Conservation (phyloP, 2,329 filamentous ascomycete species). For the Harringtonia aguacate region DNA sequence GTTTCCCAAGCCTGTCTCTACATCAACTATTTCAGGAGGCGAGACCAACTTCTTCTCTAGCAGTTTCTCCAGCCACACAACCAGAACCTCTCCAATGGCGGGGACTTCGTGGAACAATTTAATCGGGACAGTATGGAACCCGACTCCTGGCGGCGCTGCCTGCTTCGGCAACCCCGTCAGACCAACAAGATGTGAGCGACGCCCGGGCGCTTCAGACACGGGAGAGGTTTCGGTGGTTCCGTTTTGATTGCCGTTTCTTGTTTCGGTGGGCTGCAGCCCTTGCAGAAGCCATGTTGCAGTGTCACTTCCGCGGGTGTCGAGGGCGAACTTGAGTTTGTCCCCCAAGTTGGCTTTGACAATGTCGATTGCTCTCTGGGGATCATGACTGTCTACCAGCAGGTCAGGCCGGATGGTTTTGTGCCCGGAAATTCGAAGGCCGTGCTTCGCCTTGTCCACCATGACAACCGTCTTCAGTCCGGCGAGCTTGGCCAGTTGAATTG, state of each 20-base stretch:
- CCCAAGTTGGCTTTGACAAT: conserved; percentile 49
- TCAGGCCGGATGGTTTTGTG: conserved; percentile 38
- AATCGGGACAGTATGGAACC: conserved; percentile 59
- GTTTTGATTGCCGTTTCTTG: conserved; percentile 10
- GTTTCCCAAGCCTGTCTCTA: conserved; percentile 50
- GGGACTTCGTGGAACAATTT: conserved; percentile 65
- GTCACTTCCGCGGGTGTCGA: conserved; percentile 58
- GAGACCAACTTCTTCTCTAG: conserved; percentile 40
- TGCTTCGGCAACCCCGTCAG: conserved; percentile 59
- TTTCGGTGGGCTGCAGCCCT: conserved; percentile 17
- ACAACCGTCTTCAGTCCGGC: conserved; percentile 54
- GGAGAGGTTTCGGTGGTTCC: conserved; percentile 23
- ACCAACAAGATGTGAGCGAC: conserved; percentile 54
- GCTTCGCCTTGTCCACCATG: conserved; percentile 56
- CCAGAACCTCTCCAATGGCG: conserved; percentile 49
- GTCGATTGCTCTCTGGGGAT: conserved; percentile 52
- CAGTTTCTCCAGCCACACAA: conserved; percentile 57
- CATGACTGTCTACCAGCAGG: conserved; percentile 57
- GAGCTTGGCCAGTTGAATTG: conserved; percentile 57
- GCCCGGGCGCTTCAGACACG: conserved; percentile 24
- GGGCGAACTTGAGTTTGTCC: conserved; percentile 49
- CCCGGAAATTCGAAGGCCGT: conserved; percentile 48
- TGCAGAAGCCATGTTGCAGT: conserved; percentile 47
- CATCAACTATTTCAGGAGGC: conserved; percentile 53
- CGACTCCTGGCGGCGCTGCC: conserved; percentile 28